Base-by-base conservation (phyloP, 2,329 filamentous ascomycete species). In the Cordyceps cateniannulata region DNA sequence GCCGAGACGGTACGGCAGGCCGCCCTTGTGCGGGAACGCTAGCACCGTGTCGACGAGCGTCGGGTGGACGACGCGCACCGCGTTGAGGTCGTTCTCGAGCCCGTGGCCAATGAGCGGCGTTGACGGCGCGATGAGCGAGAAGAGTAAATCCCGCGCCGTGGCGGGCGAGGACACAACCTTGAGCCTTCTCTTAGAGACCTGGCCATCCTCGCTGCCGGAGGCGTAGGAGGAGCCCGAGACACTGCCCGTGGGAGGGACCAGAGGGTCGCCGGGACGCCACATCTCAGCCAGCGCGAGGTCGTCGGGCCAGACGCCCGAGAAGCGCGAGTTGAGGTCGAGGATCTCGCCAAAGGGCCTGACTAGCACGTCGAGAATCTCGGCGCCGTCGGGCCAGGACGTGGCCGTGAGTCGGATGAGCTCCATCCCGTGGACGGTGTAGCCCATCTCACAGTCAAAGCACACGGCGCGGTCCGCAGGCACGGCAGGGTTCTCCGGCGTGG, bases 391-490 rank as follows among this genome's bases (percentile, higher is more conserved):
- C 93, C 95, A 99, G 10, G 88, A 85, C 3, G 93, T 88, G 5
- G 90, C 93, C 0, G 95, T 98, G 3, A 99, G 75, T 9, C 95
- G 90, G 61, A 98, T 87, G 20, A 99, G 81, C 72, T 99, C 95
- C 65, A 98, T 77, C 0, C 96, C 95, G 54, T 88, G 75, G 1
- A 90, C 90, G 0, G 96, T 99, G 70, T 96, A 98, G 5, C 90
- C 91, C 95, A 99, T 99, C 71, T 99, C 95, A 69, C 95, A 98
- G 72, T 99, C 95, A 68, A 99, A 93, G 65, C 86, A 89, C 12
- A 98, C 85, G 2, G 89, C 90, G 40, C 83, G 83, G 57, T 81
- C 76, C 1, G 73, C 68, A 0, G 78, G 76, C 1, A 77, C 79
- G 2, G 75, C 67, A 1, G 77, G 71, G 65, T 91, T 92, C 14